phyloP scores from a whole-genome alignment of 2,329 filamentous ascomycete genomes.

The Arthrobotrys musiformis region DNA sequence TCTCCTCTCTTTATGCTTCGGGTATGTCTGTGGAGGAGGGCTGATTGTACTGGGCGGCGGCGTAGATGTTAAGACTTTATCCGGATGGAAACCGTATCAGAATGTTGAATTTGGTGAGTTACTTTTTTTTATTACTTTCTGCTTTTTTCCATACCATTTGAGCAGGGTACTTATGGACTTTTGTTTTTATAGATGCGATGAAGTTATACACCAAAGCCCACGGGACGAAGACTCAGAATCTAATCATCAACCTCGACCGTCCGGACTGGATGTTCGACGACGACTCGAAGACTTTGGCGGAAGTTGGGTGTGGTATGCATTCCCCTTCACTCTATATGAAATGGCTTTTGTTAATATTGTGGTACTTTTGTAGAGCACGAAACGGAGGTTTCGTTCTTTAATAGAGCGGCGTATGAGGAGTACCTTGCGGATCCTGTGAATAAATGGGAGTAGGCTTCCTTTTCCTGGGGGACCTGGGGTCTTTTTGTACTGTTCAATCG shows the following conservation, averaged over 20 bases:
- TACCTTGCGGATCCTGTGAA: slow-evolving; percentile 59
- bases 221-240: slow-evolving; percentile 60
- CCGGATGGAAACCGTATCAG: slow-evolving; percentile 55
- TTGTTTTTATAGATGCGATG: slow-evolving; percentile 56
- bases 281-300: slow-evolving; percentile 57
- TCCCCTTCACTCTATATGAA: too few relatives aligned
- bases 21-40: not conserved
- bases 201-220: slow-evolving; percentile 60
- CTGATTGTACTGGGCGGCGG: not conserved
- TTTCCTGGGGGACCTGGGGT: not conserved
- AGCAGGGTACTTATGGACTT: not conserved
- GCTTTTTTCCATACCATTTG: not conserved
- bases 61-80: slow-evolving; percentile 44
- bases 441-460: slow-evolving; percentile 57
- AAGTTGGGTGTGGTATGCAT: slow-evolving; percentile 58
- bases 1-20: not conserved
- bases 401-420: slow-evolving; percentile 58
- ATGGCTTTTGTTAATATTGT: not conserved
- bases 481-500: too few relatives aligned
- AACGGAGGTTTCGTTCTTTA: slow-evolving; percentile 60
- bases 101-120: slow-evolving; percentile 45
- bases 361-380: slow-evolving; percentile 57
- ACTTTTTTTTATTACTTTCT: not conserved
- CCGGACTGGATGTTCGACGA: slow-evolving; percentile 58
- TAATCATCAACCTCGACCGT: slow-evolving; percentile 60